These are phyloP conservation scores for Themeda triandra DNA, from an alignment of 176 grass and related monocot genomes.

Conservation along the genomic window DNA sequence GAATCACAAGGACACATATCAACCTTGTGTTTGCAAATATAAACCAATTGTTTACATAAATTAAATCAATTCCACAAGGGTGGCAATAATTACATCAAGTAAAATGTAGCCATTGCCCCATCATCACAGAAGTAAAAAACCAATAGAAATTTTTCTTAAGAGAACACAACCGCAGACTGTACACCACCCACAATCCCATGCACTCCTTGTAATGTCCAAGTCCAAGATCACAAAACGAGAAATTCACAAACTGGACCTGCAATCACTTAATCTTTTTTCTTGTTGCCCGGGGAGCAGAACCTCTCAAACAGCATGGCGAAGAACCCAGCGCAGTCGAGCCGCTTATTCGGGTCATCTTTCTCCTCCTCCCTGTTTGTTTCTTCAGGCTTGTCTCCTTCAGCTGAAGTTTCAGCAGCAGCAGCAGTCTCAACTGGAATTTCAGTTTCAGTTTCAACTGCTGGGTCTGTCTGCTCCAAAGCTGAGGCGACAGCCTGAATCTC, in stretches of 20 bases:
- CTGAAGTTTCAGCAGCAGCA: constrained; percentile 25
- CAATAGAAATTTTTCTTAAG: background rate
- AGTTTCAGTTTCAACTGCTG: constrained; percentile 26
- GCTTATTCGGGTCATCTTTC: constrained; percentile 38
- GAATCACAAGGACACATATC: no score
- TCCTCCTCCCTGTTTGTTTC: constrained; percentile 30
- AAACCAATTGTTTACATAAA: constrained; percentile 20
- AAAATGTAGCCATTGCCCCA: background rate
- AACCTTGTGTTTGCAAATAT: no score
- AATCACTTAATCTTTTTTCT: constrained; percentile 46
- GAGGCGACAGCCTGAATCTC: constrained; percentile 38
- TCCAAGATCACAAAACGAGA: constrained; percentile 19
- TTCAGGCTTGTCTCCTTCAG: constrained; percentile 18
- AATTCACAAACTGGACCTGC: background rate
- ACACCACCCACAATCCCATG: constrained; percentile 28
- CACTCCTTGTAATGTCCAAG: background rate
- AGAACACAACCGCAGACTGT: constrained; percentile 34
- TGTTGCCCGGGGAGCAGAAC: constrained; percentile 39
- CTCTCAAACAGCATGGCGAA: constrained; percentile 49
- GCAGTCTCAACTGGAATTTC: constrained; percentile 19
- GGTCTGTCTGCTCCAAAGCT: constrained; percentile 16
- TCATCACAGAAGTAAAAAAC: constrained; percentile 14
- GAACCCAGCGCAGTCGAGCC: constrained; percentile 24
- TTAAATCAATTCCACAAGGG: background rate
- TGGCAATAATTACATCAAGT: constrained; percentile 20